Evolutionary conservation across 225 moss, liverwort and hornwort genomes (phyloP).

Genomic region (Pleurozium schreberi): DNA sequence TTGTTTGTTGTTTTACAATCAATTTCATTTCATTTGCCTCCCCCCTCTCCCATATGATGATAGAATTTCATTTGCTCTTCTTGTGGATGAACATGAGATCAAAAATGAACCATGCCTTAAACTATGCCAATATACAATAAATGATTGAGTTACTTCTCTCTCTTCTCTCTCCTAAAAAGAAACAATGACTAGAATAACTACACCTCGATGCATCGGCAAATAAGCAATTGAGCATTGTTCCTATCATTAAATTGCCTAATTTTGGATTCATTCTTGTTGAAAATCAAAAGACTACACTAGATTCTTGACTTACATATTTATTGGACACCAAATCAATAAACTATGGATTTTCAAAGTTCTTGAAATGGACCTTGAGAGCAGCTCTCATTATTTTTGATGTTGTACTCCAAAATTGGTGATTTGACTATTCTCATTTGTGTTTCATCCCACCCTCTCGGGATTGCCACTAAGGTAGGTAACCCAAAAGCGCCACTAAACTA

Average conservation of each 20-base stretch:
- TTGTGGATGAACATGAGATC: background rate
- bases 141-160: background rate
- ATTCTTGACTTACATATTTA: background rate
- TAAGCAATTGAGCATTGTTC: background rate
- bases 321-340: rapidly evolving
- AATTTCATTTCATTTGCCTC: background rate
- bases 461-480: too few species aligned
- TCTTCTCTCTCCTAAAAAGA: rapidly evolving
- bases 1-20: background rate
- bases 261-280: rapidly evolving
- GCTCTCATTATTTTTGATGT: background rate
- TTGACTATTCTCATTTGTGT: too few species aligned
- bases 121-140: background rate
- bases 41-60: background rate
- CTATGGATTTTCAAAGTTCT: background rate
- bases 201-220: too few species aligned
- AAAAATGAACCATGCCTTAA: too few species aligned
- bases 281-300: rapidly evolving
- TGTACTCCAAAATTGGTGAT: too few species aligned
- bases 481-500: too few species aligned
- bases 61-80: background rate
- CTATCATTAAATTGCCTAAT: background rate
- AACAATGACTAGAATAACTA: background rate
- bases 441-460: too few species aligned
- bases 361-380: background rate